A percentile compares a stretch with the other conserved stretches of the same genome.
Conservation (phyloP, 2,329 filamentous ascomycete species). For the Apiospora hydei region DNA sequence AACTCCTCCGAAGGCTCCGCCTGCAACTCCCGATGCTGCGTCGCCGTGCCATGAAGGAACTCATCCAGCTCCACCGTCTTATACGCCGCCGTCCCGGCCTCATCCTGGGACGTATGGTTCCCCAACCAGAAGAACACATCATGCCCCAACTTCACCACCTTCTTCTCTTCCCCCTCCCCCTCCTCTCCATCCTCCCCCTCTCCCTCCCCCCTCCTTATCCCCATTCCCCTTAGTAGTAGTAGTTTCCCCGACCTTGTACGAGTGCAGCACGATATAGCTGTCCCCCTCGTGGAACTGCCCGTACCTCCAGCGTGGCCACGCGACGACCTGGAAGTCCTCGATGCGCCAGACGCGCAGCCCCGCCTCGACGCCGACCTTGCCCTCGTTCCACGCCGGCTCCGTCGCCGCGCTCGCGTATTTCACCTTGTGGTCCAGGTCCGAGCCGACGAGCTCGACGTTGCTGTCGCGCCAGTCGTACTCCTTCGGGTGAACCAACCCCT, state of each 20-base stretch:
- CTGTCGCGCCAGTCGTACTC: conserved; percentile 73
- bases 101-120: conserved; percentile 69
- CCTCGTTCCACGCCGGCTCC: conserved; percentile 73
- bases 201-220: conserved; percentile 45
- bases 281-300: conserved; percentile 73
- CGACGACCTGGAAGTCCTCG: conserved; percentile 69
- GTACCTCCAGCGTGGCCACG: conserved; percentile 63
- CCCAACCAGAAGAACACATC: conserved; percentile 78
- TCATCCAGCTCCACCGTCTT: conserved; percentile 76
- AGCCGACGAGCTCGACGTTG: conserved; percentile 71
- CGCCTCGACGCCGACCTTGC: conserved; percentile 56
- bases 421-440: conserved; percentile 70
- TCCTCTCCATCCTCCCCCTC: conserved; percentile 39
- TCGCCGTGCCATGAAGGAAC: conserved; percentile 67
- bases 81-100: conserved; percentile 73
- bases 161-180: conserved; percentile 44
- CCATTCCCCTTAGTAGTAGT: conserved; percentile 34
- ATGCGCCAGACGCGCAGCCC: conserved; percentile 72
- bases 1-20: conserved; percentile 65
- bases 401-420: conserved; percentile 71
- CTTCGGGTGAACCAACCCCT: conserved; percentile 67
- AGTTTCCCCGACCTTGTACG: conserved; percentile 58
- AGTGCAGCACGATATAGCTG: conserved; percentile 71
- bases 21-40: conserved; percentile 72
- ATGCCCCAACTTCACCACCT: conserved; percentile 57